These are phyloP conservation scores for Polygonum maritimum DNA, from an alignment of 148 eudicot species.

Conservation along the genomic window DNA sequence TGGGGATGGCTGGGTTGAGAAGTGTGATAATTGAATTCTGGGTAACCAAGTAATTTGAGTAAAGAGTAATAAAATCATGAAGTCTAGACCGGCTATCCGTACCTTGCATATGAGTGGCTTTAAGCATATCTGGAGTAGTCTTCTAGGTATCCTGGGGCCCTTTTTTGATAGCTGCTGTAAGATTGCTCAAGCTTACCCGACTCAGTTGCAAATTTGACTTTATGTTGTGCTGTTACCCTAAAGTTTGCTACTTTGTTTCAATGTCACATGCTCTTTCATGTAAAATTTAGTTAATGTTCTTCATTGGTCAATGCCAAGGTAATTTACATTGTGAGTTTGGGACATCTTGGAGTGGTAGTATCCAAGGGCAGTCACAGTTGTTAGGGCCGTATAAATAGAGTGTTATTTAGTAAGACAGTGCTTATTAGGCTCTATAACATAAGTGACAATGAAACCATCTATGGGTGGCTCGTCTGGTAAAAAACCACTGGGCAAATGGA, in stretches of 20 bases:
- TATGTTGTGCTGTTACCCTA: neutral
- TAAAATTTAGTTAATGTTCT: neutral
- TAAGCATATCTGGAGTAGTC: neutral
- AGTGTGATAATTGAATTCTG: neutral
- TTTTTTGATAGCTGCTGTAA: neutral
- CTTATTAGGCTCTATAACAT: neutral
- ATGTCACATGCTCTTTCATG: too few relatives aligned
- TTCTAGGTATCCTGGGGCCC: neutral
- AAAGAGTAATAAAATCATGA: neutral
- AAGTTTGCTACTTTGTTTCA: neutral
- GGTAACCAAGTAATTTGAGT: neutral
- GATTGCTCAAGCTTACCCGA: neutral
- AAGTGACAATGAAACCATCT: too few relatives aligned
- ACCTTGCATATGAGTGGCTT: neutral
- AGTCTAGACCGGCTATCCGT: neutral
- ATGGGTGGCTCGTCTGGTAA: too few relatives aligned
- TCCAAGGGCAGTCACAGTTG: neutral
- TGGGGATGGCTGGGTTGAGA: too few relatives aligned
- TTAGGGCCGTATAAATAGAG: neutral
- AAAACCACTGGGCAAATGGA: too few relatives aligned
- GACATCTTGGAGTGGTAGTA: neutral
- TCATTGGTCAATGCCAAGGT: neutral
- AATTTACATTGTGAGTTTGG: neutral
- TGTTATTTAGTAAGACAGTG: neutral
- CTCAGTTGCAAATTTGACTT: neutral